Conservation (phyloP, 2,329 filamentous ascomycete species). For the Whalleya microplaca region DNA sequence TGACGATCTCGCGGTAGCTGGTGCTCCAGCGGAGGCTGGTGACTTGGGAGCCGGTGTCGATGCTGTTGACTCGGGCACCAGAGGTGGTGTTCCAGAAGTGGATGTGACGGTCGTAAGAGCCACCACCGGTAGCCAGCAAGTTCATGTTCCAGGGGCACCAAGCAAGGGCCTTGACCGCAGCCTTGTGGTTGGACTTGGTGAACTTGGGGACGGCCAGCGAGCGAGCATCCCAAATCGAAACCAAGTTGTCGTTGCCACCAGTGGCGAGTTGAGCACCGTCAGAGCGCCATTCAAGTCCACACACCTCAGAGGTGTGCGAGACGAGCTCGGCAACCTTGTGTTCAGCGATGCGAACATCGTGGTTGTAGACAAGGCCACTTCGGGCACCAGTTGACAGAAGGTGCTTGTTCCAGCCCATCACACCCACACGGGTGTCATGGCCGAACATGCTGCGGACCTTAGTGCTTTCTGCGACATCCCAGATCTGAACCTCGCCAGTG, state of each 20-base stretch:
- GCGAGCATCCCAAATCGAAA: slow-evolving; percentile 98
- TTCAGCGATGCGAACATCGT: slow-evolving; percentile 95
- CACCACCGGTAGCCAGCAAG: slow-evolving; percentile 92
- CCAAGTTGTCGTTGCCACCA: slow-evolving; percentile 97
- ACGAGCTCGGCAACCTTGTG: slow-evolving; percentile 98
- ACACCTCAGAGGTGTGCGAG: slow-evolving; percentile 96
- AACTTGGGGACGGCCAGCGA: slow-evolving; percentile 94
- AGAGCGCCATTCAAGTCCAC: slow-evolving; percentile 95
- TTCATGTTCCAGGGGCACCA: slow-evolving; percentile 99
- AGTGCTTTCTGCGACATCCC: slow-evolving; percentile 92
- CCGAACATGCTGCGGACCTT: slow-evolving; percentile 99
- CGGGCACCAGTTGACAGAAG: slow-evolving; percentile 92
- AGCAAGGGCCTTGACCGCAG: slow-evolving; percentile 94
- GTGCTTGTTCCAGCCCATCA: slow-evolving; percentile 99
- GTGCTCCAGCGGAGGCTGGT: slow-evolving; percentile 96
- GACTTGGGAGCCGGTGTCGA: slow-evolving; percentile 97
- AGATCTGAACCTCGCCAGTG: slow-evolving; percentile 97
- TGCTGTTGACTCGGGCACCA: slow-evolving; percentile 96
- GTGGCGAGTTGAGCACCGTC: slow-evolving; percentile 97
- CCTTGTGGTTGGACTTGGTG: slow-evolving; percentile 99
- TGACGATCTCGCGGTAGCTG: slow-evolving; percentile 96
- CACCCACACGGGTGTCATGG: slow-evolving; percentile 93
- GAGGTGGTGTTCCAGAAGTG: slow-evolving; percentile 99
- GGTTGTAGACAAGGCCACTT: slow-evolving; percentile 95
- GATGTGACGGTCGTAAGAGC: slow-evolving; percentile 95